Conservation (phyloP, 192 early-diverging fungal species). For the Rhizophagus prolifer region DNA sequence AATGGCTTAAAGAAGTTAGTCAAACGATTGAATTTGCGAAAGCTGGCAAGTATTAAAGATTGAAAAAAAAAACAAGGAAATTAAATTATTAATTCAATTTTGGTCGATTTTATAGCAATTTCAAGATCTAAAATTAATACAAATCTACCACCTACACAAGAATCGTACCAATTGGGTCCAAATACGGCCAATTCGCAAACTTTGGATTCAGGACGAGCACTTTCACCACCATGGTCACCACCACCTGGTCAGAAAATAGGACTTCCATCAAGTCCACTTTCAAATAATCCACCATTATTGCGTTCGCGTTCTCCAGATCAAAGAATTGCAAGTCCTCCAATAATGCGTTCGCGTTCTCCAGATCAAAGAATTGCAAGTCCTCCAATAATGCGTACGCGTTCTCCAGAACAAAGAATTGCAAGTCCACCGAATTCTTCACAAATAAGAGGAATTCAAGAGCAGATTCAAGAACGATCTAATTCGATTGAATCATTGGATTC, state of each 20-base stretch:
- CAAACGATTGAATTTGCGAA: not conserved
- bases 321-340: too few relatives aligned
- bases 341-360: not conserved
- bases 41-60: not conserved
- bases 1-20: not conserved
- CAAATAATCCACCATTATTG: not conserved
- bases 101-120: not conserved
- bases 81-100: not conserved
- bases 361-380: not conserved
- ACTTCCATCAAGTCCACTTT: not conserved
- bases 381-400: not conserved
- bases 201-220: too few relatives aligned
- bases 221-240: too few relatives aligned
- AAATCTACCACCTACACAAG: not conserved
- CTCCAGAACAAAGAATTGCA: not conserved
- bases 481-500: slow-evolving; percentile 3
- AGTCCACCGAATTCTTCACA: not conserved
- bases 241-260: not conserved
- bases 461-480: slow-evolving; percentile 7
- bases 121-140: not conserved
- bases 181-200: too few relatives aligned
- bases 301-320: not conserved
- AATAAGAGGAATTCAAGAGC: not conserved
- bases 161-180: too few relatives aligned
- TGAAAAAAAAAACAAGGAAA: too few relatives aligned